These are phyloP conservation scores for Penicillium rolfsii DNA, from an alignment of 2,329 filamentous ascomycete genomes.

Conservation along the genomic window DNA sequence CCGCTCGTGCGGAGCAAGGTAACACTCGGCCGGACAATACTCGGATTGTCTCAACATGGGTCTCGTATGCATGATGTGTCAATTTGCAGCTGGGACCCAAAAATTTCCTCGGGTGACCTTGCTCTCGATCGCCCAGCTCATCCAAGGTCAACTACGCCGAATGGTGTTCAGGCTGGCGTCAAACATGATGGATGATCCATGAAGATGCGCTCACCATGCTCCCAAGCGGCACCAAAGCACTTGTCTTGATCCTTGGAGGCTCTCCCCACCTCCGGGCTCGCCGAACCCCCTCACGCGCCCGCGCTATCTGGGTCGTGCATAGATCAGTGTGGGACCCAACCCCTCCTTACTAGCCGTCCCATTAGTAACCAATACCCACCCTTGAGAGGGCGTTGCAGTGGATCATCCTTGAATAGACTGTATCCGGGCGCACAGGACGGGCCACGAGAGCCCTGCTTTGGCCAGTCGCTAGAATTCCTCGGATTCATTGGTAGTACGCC, in stretches of 20 bases:
- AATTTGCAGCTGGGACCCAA: background rate
- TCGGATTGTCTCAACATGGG: background rate
- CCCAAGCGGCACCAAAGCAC: background rate
- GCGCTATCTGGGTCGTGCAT: background rate
- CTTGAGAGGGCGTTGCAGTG: slow-evolving; percentile 5
- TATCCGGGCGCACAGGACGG: background rate
- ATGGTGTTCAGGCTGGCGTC: background rate
- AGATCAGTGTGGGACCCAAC: slow-evolving; percentile 14
- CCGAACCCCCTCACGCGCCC: background rate
- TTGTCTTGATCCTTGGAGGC: background rate
- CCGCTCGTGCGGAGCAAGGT: slow-evolving; percentile 2
- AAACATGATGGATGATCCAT: background rate
- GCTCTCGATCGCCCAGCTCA: background rate
- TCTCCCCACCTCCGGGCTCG: background rate
- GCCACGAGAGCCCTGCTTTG: background rate
- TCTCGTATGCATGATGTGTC: slow-evolving; percentile 1
- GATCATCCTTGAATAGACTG: slow-evolving; percentile 5
- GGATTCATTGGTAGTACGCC: background rate
- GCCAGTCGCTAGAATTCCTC: background rate
- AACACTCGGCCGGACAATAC: background rate
- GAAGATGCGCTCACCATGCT: background rate
- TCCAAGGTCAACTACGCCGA: background rate
- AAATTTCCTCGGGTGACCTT: background rate
- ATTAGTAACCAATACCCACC: slow-evolving; percentile 18
- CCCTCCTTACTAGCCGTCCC: slow-evolving; percentile 10